A percentile compares a stretch with the other conserved stretches of the same genome.
Evolutionary conservation across 345 rosid species (phyloP).

Genomic region (Limnanthes douglasii): DNA sequence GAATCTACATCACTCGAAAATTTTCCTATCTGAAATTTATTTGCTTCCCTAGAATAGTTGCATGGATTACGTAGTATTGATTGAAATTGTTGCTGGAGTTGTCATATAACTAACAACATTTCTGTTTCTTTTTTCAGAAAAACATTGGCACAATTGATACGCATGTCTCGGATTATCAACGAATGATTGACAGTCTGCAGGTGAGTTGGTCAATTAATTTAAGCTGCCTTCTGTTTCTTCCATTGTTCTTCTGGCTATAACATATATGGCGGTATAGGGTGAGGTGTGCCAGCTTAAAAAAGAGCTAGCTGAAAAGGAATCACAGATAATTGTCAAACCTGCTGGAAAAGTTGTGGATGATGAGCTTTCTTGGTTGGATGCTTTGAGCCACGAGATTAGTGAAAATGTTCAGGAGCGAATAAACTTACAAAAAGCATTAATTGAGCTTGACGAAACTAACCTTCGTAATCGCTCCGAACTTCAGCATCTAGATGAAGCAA

Average conservation of each 20-base stretch:
- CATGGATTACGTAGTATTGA: too few relatives aligned
- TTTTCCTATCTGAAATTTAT: too few relatives aligned
- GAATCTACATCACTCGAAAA: too few relatives aligned
- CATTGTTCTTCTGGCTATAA: too few relatives aligned
- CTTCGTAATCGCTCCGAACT: conserved; percentile 62
- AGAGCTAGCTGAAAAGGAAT: conserved; percentile 79
- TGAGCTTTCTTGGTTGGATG: conserved; percentile 82
- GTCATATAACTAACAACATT: conserved; percentile 5
- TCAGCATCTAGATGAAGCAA: conserved; percentile 73
- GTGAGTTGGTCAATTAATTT: conserved; percentile 16
- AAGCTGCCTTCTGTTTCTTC: too few relatives aligned
- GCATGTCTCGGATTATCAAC: conserved; percentile 88
- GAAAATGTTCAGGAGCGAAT: conserved; percentile 95
- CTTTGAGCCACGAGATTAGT: conserved; percentile 79
- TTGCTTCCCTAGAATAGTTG: too few relatives aligned
- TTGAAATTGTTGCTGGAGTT: conserved; percentile 4
- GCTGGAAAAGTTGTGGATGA: conserved; percentile 60
- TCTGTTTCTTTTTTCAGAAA: conserved; percentile 32
- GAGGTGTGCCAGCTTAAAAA: conserved; percentile 75
- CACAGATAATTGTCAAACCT: conserved; percentile 56
- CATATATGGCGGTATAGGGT: conserved; percentile 30
- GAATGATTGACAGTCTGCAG: conserved; percentile 96
- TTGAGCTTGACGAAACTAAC: conserved; percentile 90
- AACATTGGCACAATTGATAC: conserved; percentile 82
- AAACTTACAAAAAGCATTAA: conserved; percentile 80